Percentiles rank a stretch among this genome's conserved stretches.
Evolutionary conservation across 1,284 basidiomycete genomes (phyloP).

Genomic region (Peniophora sp.): DNA sequence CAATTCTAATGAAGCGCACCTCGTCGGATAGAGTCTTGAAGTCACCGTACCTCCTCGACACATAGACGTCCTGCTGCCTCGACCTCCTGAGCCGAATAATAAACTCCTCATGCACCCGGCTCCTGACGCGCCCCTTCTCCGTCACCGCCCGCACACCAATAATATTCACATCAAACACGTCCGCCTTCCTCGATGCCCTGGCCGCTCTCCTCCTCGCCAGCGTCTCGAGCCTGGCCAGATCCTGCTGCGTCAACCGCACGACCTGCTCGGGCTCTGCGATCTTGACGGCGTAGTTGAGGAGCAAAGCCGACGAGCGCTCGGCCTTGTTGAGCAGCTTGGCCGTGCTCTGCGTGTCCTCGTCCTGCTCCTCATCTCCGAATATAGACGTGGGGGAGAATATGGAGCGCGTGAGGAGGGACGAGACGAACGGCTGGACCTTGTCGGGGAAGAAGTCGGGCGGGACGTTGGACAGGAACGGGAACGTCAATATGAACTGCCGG

Average conservation of each 20-base stretch:
- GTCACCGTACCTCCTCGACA: constrained; percentile 92
- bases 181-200: constrained; percentile 33
- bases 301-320: constrained; percentile 77
- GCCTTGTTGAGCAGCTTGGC: constrained; percentile 55
- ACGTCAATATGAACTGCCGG: constrained; percentile 84
- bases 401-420: constrained; percentile 73
- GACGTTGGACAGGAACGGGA: constrained; percentile 85
- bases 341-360: constrained; percentile 39
- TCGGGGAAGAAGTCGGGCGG: constrained; percentile 85
- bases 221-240: constrained; percentile 69
- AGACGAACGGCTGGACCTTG: constrained; percentile 89
- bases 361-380: constrained; percentile 50
- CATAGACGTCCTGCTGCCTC: constrained; percentile 71
- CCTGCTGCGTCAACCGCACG: constrained; percentile 76
- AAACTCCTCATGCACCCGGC: constrained; percentile 90
- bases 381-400: constrained; percentile 52
- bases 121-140: constrained; percentile 79
- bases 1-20: constrained; percentile 40
- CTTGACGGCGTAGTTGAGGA: constrained; percentile 78
- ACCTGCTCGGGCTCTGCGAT: constrained; percentile 79
- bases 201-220: constrained; percentile 55
- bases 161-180: constrained; percentile 82
- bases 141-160: constrained; percentile 75
- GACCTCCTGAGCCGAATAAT: constrained; percentile 82
- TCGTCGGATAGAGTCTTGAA: constrained; percentile 83